phyloP scores from a whole-genome alignment of 805 yeast species.

The Zygosaccharomyces siamensis region DNA sequence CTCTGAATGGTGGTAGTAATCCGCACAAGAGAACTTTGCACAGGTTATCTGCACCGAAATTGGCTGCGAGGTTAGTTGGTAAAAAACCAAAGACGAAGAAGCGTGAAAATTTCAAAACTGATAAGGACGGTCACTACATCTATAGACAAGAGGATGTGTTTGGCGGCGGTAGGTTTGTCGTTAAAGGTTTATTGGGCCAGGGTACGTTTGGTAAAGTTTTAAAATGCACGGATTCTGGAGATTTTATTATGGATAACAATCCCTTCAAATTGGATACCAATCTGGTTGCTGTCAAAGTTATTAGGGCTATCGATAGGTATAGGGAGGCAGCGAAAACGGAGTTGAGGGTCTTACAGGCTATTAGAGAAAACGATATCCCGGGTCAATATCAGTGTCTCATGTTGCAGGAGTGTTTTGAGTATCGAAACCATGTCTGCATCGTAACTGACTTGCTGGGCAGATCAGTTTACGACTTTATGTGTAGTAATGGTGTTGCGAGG shows the following conservation, averaged over 20 bases:
- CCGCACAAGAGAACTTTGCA: slow-evolving; percentile 10
- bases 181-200: slow-evolving; percentile 72
- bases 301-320: slow-evolving; percentile 87
- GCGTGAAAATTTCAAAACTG: slow-evolving; percentile 34
- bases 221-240: slow-evolving; percentile 66
- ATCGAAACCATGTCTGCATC: slow-evolving; percentile 86
- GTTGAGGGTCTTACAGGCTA: slow-evolving; percentile 57
- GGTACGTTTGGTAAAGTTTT: slow-evolving; percentile 99
- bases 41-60: slow-evolving; percentile 13
- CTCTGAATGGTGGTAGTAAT: background rate
- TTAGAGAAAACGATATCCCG: slow-evolving; percentile 42
- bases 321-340: slow-evolving; percentile 95
- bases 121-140: slow-evolving; percentile 70
- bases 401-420: slow-evolving; percentile 85
- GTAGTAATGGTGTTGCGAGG: slow-evolving; percentile 75
- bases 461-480: slow-evolving; percentile 85
- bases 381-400: slow-evolving; percentile 71
- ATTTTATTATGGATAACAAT: slow-evolving; percentile 35
- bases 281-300: slow-evolving; percentile 78
- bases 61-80: slow-evolving; percentile 14
- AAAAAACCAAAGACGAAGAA: slow-evolving; percentile 12
- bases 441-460: slow-evolving; percentile 84
- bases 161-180: slow-evolving; percentile 61
- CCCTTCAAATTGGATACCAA: slow-evolving; percentile 4
- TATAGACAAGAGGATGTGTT: slow-evolving; percentile 54